These are phyloP conservation scores for Aegilops longissima DNA, from an alignment of 176 grass and related monocot genomes.

Conservation along the genomic window DNA sequence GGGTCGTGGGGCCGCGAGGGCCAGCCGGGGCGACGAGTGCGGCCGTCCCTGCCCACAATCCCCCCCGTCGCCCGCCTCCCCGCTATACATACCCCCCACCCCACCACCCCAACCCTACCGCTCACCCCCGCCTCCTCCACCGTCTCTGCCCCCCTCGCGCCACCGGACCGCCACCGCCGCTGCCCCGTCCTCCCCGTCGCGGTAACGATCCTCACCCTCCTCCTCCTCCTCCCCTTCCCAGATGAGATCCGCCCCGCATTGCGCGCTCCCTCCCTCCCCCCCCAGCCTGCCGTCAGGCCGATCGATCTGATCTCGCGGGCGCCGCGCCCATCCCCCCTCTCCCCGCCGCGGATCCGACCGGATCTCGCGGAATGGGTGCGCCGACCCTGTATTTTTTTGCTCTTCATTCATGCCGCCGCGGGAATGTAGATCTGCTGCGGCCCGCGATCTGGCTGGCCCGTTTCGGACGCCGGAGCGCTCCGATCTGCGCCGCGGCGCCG, in stretches of 20 bases:
- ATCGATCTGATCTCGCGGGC: conserved; percentile 27
- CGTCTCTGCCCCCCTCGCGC: background rate
- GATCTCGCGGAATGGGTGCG: conserved; percentile 9
- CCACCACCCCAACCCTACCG: conserved; percentile 33
- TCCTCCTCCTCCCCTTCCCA: background rate
- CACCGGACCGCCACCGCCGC: background rate
- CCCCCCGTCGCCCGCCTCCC: background rate
- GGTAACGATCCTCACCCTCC: conserved; percentile 11
- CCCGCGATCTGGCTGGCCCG: conserved; percentile 38
- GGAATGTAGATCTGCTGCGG: conserved; percentile 40
- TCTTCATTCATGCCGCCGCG: background rate
- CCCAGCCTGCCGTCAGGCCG: background rate
- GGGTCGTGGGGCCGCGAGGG: conserved; percentile 34
- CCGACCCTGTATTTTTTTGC: background rate
- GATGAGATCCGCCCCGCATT: conserved; percentile 42
- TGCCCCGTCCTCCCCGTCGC: background rate
- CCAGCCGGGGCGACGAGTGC: conserved; percentile 27
- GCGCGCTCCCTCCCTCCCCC: background rate
- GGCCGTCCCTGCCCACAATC: conserved; percentile 18
- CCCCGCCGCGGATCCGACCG: conserved; percentile 27
- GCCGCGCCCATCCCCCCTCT: background rate
- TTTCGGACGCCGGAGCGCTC: conserved; percentile 15
- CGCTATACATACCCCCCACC: conserved; percentile 32
- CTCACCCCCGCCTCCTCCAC: background rate
- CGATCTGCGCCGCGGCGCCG: conserved; percentile 5